Percentiles rank a stretch among this genome's conserved stretches.
phyloP scores from a whole-genome alignment of 768 basidiomycete species.

The Gymnopilus junonius region DNA sequence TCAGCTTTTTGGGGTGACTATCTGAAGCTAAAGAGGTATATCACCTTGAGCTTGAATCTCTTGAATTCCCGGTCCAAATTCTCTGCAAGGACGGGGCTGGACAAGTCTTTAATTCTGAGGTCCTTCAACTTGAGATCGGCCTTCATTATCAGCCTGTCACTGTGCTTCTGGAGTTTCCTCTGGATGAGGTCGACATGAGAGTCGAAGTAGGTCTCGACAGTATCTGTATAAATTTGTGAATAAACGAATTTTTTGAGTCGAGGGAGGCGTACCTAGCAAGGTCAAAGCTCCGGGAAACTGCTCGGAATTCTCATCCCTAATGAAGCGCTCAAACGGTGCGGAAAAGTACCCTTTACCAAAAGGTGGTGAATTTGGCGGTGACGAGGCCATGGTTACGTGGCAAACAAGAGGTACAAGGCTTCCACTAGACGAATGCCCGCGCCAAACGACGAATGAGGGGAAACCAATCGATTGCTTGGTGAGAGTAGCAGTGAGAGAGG shows the following conservation, averaged over 20 bases:
- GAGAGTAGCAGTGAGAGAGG: neutral
- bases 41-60: conserved; percentile 86
- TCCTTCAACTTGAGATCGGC: conserved; percentile 72
- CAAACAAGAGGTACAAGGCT: neutral
- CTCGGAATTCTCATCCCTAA: conserved; percentile 74
- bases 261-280: conserved; percentile 64
- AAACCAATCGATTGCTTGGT: neutral
- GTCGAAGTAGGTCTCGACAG: conserved; percentile 94
- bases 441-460: neutral
- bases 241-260: conserved; percentile 21
- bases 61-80: conserved; percentile 88
- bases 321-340: conserved; percentile 74
- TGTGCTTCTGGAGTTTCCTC: conserved; percentile 84
- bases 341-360: conserved; percentile 62
- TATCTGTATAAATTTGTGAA: conserved; percentile 59
- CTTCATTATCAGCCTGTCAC: conserved; percentile 78
- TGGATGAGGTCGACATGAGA: conserved; percentile 85
- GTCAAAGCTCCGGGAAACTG: conserved; percentile 81
- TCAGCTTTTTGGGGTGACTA: no score
- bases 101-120: conserved; percentile 61
- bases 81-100: conserved; percentile 69
- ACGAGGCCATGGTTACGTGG: conserved; percentile 36
- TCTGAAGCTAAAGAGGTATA: no score
- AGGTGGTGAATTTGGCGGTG: conserved; percentile 49
- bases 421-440: neutral